Conservation (phyloP, 2,329 filamentous ascomycete genomes). For the Biscogniauxia mediterranea region DNA sequence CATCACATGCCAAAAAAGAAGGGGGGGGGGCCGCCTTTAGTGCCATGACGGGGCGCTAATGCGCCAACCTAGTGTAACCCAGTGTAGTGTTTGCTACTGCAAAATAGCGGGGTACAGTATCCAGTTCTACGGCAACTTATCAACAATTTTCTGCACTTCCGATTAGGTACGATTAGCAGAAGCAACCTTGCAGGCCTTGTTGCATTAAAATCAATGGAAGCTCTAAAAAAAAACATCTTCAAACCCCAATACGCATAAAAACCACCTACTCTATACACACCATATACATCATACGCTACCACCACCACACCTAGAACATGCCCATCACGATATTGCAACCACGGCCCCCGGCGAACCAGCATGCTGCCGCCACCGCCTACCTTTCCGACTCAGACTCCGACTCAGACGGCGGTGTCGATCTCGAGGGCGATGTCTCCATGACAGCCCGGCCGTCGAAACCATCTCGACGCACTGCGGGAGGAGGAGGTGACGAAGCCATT, state of each 20-base stretch:
- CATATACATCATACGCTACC: too few relatives aligned
- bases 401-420: slow-evolving; percentile 44
- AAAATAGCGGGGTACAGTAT: slow-evolving; percentile 14
- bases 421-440: slow-evolving; percentile 47
- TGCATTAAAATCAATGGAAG: background rate
- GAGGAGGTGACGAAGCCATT: slow-evolving; percentile 48
- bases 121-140: slow-evolving; percentile 5
- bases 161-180: too few relatives aligned
- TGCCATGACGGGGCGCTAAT: background rate
- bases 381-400: slow-evolving; percentile 24
- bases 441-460: slow-evolving; percentile 37
- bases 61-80: background rate
- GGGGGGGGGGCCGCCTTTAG: background rate
- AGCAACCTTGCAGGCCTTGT: too few relatives aligned
- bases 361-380: slow-evolving; percentile 7
- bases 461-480: slow-evolving; percentile 25
- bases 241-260: slow-evolving; percentile 1
- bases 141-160: background rate
- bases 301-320: slow-evolving; percentile 17
- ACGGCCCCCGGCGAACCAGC: slow-evolving; percentile 15
- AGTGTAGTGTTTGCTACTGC: too few relatives aligned
- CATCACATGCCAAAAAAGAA: slow-evolving; percentile 11
- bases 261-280: slow-evolving; percentile 2
- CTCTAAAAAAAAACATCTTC: slow-evolving; percentile 16
- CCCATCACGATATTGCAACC: slow-evolving; percentile 37